Percentiles rank a stretch among this genome's conserved stretches.
Evolutionary conservation across 768 basidiomycete genomes (phyloP).

Genomic region (Psilocybe azurescens): DNA sequence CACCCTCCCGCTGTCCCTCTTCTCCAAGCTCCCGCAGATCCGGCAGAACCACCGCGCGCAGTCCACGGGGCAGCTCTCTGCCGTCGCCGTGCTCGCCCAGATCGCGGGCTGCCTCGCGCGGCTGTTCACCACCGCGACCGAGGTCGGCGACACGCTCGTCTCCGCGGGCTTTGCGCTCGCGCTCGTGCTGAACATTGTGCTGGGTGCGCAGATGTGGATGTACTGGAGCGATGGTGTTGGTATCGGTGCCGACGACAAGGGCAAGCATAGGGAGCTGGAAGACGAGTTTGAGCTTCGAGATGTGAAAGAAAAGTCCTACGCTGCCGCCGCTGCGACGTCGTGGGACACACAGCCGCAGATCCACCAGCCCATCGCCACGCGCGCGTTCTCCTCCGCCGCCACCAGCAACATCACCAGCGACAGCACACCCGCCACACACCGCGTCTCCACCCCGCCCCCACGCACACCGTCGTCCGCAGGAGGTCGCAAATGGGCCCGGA

Average conservation of each 20-base stretch:
- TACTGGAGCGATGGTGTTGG: slow-evolving; percentile 68
- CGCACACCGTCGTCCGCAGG: slow-evolving; percentile 49
- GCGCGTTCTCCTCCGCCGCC: slow-evolving; percentile 1
- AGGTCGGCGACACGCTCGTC: slow-evolving; percentile 84
- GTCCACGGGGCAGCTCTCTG: slow-evolving; percentile 93
- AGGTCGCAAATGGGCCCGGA: slow-evolving; percentile 74
- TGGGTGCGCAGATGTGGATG: slow-evolving; percentile 84
- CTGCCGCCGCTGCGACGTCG: not conserved
- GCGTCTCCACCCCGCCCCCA: slow-evolving; percentile 49
- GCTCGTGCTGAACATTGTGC: slow-evolving; percentile 79
- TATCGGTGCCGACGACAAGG: not conserved
- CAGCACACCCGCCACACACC: slow-evolving; percentile 33
- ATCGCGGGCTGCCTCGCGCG: slow-evolving; percentile 90
- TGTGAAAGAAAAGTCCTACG: too few relatives aligned
- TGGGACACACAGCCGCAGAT: slow-evolving; percentile 2
- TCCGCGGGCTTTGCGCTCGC: slow-evolving; percentile 86
- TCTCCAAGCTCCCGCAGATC: slow-evolving; percentile 96
- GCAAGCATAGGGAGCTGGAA: too few relatives aligned
- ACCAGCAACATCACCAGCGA: not conserved
- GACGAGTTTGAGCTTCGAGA: not conserved
- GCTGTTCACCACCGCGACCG: slow-evolving; percentile 91
- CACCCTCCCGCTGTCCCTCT: slow-evolving; percentile 90
- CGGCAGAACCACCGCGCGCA: slow-evolving; percentile 72
- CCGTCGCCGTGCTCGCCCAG: slow-evolving; percentile 90
- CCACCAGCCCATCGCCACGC: slow-evolving; percentile 20